Percentiles rank a stretch among this genome's conserved stretches.
Evolutionary conservation across 148 eudicot genomes (phyloP).

Genomic region (Camellia sinensis): DNA sequence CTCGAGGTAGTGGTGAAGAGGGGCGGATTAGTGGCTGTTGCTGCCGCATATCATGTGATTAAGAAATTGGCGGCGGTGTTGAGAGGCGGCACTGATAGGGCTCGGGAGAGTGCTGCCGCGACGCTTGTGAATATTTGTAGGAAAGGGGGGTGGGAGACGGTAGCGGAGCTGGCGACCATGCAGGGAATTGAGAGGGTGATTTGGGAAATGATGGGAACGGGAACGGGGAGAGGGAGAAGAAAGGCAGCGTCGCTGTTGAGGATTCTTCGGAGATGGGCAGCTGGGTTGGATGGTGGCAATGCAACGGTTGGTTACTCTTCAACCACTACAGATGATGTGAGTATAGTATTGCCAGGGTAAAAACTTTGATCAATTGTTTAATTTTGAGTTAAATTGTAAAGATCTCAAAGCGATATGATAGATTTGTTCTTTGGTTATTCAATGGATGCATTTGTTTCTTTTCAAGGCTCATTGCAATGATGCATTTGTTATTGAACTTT

Average conservation of each 20-base stretch:
- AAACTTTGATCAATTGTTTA: not conserved
- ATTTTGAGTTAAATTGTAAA: constrained; percentile 3
- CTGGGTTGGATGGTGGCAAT: constrained; percentile 52
- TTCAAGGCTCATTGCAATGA: not conserved
- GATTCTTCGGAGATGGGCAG: constrained; percentile 81
- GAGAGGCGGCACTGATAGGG: constrained; percentile 62
- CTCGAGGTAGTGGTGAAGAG: constrained; percentile 73
- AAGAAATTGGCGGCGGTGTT: constrained; percentile 43
- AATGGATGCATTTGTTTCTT: not conserved
- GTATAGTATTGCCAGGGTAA: constrained; percentile 40
- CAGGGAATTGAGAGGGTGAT: constrained; percentile 61
- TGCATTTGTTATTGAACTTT: too few relatives aligned
- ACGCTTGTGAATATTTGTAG: constrained; percentile 74
- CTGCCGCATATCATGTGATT: constrained; percentile 45
- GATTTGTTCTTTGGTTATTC: not conserved
- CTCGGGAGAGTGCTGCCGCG: constrained; percentile 71
- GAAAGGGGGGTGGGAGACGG: constrained; percentile 76
- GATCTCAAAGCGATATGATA: constrained; percentile 4
- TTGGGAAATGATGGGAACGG: constrained; percentile 84
- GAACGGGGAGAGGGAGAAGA: constrained; percentile 63
- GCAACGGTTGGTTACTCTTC: constrained; percentile 35
- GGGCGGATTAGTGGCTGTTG: constrained; percentile 67
- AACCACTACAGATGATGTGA: constrained; percentile 21
- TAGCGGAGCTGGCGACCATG: constrained; percentile 64
- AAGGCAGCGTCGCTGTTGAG: constrained; percentile 83